These are phyloP conservation scores for Suhomyces sp. DNA, from an alignment of 805 yeast genomes.

Conservation along the genomic window DNA sequence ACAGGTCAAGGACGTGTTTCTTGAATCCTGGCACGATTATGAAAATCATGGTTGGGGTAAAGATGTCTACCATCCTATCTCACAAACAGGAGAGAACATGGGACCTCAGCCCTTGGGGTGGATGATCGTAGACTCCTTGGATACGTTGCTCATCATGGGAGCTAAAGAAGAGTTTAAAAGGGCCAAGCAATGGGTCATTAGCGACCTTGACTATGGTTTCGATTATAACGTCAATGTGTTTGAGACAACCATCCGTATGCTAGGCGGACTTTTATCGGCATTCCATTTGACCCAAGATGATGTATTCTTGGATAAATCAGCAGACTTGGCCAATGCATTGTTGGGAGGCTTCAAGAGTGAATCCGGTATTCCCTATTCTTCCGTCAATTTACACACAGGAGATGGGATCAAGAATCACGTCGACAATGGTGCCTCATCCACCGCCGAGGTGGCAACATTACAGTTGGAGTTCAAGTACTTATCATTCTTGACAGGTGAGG, in stretches of 20 bases:
- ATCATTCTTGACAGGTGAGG: slow-evolving; percentile 76
- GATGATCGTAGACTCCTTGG: slow-evolving; percentile 87
- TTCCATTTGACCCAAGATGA: slow-evolving; percentile 68
- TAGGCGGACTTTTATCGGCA: slow-evolving; percentile 90
- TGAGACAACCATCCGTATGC: slow-evolving; percentile 93
- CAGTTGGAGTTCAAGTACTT: slow-evolving; percentile 87
- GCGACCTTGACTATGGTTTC: slow-evolving; percentile 67
- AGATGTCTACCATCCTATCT: slow-evolving; percentile 74
- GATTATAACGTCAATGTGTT: slow-evolving; percentile 78
- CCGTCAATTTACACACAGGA: slow-evolving; percentile 68
- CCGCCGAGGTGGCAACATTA: slow-evolving; percentile 86
- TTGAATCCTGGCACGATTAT: slow-evolving; percentile 77
- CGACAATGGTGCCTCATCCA: slow-evolving; percentile 77
- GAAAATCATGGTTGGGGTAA: slow-evolving; percentile 78
- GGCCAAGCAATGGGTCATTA: slow-evolving; percentile 73
- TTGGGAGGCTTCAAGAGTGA: slow-evolving; percentile 64
- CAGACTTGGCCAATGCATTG: slow-evolving; percentile 68
- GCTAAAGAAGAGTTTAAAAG: slow-evolving; percentile 57
- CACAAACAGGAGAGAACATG: slow-evolving; percentile 65
- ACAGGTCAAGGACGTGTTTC: slow-evolving; percentile 65
- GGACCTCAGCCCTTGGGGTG: slow-evolving; percentile 84
- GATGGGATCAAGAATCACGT: slow-evolving; percentile 60
- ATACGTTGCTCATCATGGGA: slow-evolving; percentile 78
- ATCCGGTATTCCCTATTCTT: slow-evolving; percentile 75
- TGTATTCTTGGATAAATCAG: slow-evolving; percentile 73